These are phyloP conservation scores for Fusarium begoniae DNA, from an alignment of 2,329 filamentous ascomycete genomes.

Conservation along the genomic window DNA sequence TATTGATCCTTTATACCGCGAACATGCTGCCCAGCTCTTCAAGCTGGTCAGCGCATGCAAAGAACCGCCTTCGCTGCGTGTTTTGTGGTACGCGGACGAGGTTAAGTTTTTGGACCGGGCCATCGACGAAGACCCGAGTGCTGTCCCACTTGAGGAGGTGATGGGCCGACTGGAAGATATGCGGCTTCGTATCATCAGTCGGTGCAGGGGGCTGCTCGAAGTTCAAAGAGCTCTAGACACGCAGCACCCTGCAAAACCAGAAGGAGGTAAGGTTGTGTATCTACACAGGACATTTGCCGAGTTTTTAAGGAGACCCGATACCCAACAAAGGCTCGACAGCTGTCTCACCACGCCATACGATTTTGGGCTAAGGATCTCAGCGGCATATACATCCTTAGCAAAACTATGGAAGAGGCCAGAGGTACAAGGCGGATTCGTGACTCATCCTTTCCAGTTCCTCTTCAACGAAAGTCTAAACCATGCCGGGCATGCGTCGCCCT, in stretches of 20 bases:
- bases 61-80: fast-evolving
- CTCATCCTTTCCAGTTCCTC: neutral
- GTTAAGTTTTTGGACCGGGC: neutral
- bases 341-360: neutral
- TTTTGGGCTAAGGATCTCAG: neutral
- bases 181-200: neutral
- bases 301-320: fast-evolving
- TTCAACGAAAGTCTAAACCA: fast-evolving
- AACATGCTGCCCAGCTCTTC: conserved; percentile 6
- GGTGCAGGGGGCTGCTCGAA: conserved; percentile 13
- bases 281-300: neutral
- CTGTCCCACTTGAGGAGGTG: fast-evolving
- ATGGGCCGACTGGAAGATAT: neutral
- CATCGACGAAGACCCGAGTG: neutral
- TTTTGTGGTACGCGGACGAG: conserved; percentile 16
- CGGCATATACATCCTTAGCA: neutral
- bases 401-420: neutral
- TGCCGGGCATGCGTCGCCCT: fast-evolving
- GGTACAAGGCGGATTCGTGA: no score
- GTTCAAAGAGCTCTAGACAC: neutral
- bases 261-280: neutral
- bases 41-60: neutral
- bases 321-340: neutral
- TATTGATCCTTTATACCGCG: neutral
- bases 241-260: fast-evolving